Evolutionary conservation across 495 filamentous ascomycete species (phyloP).

Genomic region (Penicillium daleae): DNA sequence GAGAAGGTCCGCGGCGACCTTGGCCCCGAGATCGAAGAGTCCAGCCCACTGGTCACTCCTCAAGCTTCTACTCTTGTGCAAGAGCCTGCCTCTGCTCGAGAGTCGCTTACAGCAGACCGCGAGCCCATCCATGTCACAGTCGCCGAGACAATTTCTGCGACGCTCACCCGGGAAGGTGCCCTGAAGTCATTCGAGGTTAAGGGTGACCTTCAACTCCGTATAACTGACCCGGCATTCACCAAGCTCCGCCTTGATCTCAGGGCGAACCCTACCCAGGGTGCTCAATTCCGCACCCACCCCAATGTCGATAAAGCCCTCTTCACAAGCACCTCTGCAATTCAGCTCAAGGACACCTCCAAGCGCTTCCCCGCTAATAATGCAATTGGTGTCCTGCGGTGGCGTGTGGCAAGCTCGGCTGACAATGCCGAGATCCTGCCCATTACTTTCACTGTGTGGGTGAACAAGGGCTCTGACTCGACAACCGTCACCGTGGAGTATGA

Average conservation of each 20-base stretch:
- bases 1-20: constrained; percentile 91
- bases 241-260: constrained; percentile 83
- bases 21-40: constrained; percentile 76
- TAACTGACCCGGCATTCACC: constrained; percentile 82
- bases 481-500: constrained; percentile 94
- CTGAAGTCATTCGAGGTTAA: constrained; percentile 83
- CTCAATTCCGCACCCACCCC: constrained; percentile 89
- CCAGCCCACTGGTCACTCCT: constrained; percentile 74
- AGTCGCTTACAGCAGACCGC: constrained; percentile 68
- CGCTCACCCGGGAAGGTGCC: constrained; percentile 81
- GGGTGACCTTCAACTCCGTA: constrained; percentile 86
- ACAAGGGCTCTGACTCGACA: constrained; percentile 78
- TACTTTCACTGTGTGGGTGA: constrained; percentile 94
- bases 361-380: constrained; percentile 91
- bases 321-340: constrained; percentile 74
- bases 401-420: constrained; percentile 73
- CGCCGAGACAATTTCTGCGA: constrained; percentile 84
- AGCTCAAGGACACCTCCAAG: constrained; percentile 79
- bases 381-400: constrained; percentile 88
- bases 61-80: constrained; percentile 57
- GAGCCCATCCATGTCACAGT: constrained; percentile 85
- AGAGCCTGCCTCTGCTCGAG: constrained; percentile 59
- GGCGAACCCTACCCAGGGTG: constrained; percentile 73
- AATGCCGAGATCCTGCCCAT: constrained; percentile 76
- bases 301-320: constrained; percentile 90